A percentile compares a stretch with the other conserved stretches of the same genome.
phyloP scores from a whole-genome alignment of 2,329 filamentous ascomycete species.

The Fusarium denticulatum region DNA sequence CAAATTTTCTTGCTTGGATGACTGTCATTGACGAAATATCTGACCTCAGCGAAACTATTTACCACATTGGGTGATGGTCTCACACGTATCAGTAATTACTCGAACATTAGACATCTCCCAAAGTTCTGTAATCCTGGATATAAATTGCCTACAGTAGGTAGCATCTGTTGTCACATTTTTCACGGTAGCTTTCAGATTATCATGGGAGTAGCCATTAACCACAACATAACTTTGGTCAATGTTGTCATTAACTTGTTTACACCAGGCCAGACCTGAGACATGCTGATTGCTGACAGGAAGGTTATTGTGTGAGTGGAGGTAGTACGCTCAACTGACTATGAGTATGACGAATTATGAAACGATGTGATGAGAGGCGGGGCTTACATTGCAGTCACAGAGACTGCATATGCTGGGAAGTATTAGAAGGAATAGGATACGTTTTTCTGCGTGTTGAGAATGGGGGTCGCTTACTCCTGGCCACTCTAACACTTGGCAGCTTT shows the following conservation, averaged over 20 bases:
- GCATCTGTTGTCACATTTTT: rapidly evolving
- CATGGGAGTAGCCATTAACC: neutral
- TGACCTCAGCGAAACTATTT: neutral
- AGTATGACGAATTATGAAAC: neutral
- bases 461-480: rapidly evolving
- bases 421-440: neutral
- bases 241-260: neutral
- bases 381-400: neutral
- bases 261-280: neutral
- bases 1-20: neutral
- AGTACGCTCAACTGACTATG: neutral
- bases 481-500: neutral
- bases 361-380: neutral
- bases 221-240: neutral
- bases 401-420: neutral
- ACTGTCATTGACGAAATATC: neutral
- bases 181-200: rapidly evolving
- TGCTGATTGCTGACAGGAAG: neutral
- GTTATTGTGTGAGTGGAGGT: neutral
- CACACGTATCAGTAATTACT: neutral
- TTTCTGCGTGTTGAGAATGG: neutral
- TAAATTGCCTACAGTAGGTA: no score
- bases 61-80: neutral
- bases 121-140: rapidly evolving
- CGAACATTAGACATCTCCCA: rapidly evolving